Percentiles rank a stretch among this genome's conserved stretches.
phyloP scores from a whole-genome alignment of 345 rosid species.

The Linum lewisii region DNA sequence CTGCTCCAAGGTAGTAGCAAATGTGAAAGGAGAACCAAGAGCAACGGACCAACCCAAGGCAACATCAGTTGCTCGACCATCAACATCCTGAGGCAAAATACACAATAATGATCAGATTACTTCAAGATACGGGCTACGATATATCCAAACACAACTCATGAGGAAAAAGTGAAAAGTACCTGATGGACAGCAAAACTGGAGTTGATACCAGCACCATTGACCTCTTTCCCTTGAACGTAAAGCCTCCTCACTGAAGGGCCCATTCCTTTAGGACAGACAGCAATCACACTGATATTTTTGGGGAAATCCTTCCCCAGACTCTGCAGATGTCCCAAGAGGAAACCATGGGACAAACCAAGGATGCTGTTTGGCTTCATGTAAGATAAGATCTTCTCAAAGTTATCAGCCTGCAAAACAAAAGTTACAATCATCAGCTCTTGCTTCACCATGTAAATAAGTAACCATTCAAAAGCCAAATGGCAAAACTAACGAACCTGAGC shows the following conservation, averaged over 20 bases:
- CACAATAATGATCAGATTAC: background rate
- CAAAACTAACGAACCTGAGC: slow-evolving; percentile 49
- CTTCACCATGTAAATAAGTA: background rate
- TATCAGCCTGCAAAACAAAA: slow-evolving; percentile 56
- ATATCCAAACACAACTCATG: too few species aligned
- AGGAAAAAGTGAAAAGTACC: slow-evolving; percentile 29
- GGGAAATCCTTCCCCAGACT: slow-evolving; percentile 69
- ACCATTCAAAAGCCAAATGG: background rate
- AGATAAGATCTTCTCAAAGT: slow-evolving; percentile 66
- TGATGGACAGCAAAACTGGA: slow-evolving; percentile 83
- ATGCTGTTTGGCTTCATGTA: slow-evolving; percentile 93
- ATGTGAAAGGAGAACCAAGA: slow-evolving; percentile 85
- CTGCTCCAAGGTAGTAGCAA: slow-evolving; percentile 81
- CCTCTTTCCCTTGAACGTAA: slow-evolving; percentile 81
- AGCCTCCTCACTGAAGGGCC: slow-evolving; percentile 90
- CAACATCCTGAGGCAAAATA: slow-evolving; percentile 54
- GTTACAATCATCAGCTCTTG: background rate
- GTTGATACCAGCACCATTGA: slow-evolving; percentile 93
- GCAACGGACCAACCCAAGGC: slow-evolving; percentile 93
- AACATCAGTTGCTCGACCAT: slow-evolving; percentile 79
- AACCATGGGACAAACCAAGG: slow-evolving; percentile 92
- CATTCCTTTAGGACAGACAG: slow-evolving; percentile 86
- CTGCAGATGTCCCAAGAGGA: slow-evolving; percentile 80
- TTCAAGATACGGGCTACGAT: background rate
- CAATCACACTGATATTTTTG: slow-evolving; percentile 67